These are phyloP conservation scores for Ganoderma resinaceum DNA, from an alignment of 1,284 basidiomycete species.

Conservation along the genomic window DNA sequence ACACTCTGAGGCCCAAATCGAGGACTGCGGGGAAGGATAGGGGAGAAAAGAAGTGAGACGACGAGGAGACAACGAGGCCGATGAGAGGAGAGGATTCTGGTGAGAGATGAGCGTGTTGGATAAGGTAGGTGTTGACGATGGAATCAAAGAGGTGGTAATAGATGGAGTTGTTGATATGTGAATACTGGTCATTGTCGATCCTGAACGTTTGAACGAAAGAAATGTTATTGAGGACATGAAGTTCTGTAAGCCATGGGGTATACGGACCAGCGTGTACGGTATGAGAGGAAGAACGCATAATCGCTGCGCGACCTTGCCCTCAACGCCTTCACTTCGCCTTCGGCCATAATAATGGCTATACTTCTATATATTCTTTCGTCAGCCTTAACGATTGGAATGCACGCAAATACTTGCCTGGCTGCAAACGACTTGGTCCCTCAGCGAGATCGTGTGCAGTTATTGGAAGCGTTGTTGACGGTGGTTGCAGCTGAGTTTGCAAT, in stretches of 20 bases:
- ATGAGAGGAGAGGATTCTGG: conserved; percentile 55
- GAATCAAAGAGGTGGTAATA: conserved; percentile 84
- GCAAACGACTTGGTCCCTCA: no score
- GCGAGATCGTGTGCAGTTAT: no score
- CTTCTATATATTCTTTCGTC: neutral
- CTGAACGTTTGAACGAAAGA: conserved; percentile 41
- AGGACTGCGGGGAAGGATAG: conserved; percentile 73
- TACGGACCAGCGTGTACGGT: conserved; percentile 73
- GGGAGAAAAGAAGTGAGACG: conserved; percentile 74
- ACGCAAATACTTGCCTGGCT: no score
- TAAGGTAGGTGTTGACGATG: conserved; percentile 76
- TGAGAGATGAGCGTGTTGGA: conserved; percentile 55
- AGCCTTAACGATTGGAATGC: neutral
- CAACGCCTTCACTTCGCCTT: conserved; percentile 17
- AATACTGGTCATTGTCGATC: conserved; percentile 85
- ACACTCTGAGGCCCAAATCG: conserved; percentile 70
- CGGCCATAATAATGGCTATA: neutral
- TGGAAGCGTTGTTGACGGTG: no score
- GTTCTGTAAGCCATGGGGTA: neutral
- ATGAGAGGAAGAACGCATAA: conserved; percentile 65
- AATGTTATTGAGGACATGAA: neutral
- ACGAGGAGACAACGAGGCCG: conserved; percentile 76
- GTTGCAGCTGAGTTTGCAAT: no score
- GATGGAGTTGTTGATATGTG: conserved; percentile 79
- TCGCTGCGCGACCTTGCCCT: conserved; percentile 53